Evolutionary conservation across 2,329 filamentous ascomycete genomes (phyloP), one percentile per base, ranked within the genome.

Genomic region (Beauveria medogensis): DNA sequence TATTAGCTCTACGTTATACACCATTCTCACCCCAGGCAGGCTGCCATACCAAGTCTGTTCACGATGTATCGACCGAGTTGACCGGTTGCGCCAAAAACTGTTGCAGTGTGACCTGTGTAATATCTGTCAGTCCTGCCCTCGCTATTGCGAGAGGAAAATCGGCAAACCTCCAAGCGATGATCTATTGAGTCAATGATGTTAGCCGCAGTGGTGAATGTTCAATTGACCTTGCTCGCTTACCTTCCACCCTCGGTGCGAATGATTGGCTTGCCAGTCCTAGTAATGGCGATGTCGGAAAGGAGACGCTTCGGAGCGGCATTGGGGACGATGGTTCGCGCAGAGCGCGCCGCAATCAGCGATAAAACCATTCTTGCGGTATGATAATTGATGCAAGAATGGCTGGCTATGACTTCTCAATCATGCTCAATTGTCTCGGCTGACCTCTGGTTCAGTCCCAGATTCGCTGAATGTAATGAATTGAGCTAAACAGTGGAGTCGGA

Each of bases 51-150:
- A 72, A 99, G 83, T 74, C 91, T 85, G 79, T 97, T 96, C 72
- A 99, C 94, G 72, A 99, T 96, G 76, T 99, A 99, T 73, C 94
- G 87, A 72, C 94, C 94, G 60, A 99, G 80, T 75, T 96, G 93
- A 66, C 94, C 94, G 64, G 92, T 97, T 71, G 94, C 94, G 77
- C 94, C 94, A 78, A 99, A 99, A 70, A 99, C 93, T 62, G 94
- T 99, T 64, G 90, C 93, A 65, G 92, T 97, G 78, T 97, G 92
- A 67, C 93, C 93, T 91, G 76, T 63, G 58, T 55, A 63, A 63
- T 62, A 61, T 65, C 30, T 62, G 60, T 74, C 67, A 72, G 70
- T 60, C 57, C 65, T 62, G 62, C 64, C 54, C 53, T 59, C 44
- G 52, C 41, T 58, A 59, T 59, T 61, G 55, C 57, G 34, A 50